Base-by-base conservation (phyloP, 208 protist species). In the Strigomonas galati region DNA sequence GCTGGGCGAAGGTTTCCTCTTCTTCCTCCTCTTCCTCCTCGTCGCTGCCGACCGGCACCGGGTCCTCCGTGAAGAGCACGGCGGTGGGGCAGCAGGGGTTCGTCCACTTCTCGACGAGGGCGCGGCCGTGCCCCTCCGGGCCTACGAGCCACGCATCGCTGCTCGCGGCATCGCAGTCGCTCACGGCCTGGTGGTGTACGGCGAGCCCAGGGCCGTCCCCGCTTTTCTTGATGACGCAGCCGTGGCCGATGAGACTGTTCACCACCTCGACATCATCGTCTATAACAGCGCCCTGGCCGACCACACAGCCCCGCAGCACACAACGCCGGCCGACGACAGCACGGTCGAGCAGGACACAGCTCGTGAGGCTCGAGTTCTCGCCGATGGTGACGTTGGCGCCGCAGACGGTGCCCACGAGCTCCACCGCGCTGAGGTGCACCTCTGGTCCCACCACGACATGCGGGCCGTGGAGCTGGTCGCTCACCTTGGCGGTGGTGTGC, bases 381-480 rank as follows among this genome's bases (percentile, higher is more conserved):
- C 89, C 84, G 51, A 95, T 67, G 32, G 71, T 56, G 26, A 89
- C 84, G 52, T 78, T 63, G 9, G 76, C 67, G 40, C 84, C 87
- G 40, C 84, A 68, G 40, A 91, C 74, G 21, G 78, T 81, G 44
- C 84, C 82, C 21, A 65, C 66, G 14, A 95, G 66, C 58, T 87
- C 76, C 0, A 71, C 67, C 24, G 85, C 73, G 28, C 88, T 76
- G n/a, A 70, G 63, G 24, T 85, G 79, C n/a, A 73, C 67, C 53
- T 81, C 79, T 15, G 86, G 86, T 27, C 90, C 76, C 27, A 91
- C 85, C 40, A 90, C 84, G 66, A 82, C 83, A 5, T 81, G 83
- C 2, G 68, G 69, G 0, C 72, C 74, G 0, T 67, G 58, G 14
- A 72, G 69, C 32, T 57, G 67, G 40, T 51, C 73, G 26, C 58